A percentile compares a stretch with the other conserved stretches of the same genome.
phyloP scores from a whole-genome alignment of 2,329 filamentous ascomycete species.

The Cytospora piceae region DNA sequence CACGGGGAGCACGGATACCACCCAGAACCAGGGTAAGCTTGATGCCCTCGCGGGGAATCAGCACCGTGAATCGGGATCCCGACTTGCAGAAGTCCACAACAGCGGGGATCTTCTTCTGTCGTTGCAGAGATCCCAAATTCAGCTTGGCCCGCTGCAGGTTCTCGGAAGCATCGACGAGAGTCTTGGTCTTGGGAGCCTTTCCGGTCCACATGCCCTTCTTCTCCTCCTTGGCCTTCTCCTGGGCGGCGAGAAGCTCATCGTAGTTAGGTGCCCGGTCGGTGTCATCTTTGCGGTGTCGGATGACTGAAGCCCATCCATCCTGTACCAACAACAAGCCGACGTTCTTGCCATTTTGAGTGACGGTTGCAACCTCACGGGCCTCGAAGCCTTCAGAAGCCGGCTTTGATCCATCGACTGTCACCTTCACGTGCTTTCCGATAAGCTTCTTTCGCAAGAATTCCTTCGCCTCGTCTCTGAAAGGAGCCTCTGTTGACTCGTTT shows the following conservation, averaged over 20 bases:
- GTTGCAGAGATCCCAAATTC: slow-evolving; percentile 82
- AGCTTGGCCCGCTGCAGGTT: slow-evolving; percentile 94
- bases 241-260: slow-evolving; percentile 80
- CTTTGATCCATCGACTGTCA: slow-evolving; percentile 88
- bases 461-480: slow-evolving; percentile 91
- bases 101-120: slow-evolving; percentile 89
- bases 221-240: slow-evolving; percentile 81
- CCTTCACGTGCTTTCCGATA: slow-evolving; percentile 93
- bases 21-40: slow-evolving; percentile 95
- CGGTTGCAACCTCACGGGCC: slow-evolving; percentile 90
- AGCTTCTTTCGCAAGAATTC: slow-evolving; percentile 92
- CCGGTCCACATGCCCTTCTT: slow-evolving; percentile 94
- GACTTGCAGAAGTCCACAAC: slow-evolving; percentile 98
- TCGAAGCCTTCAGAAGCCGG: slow-evolving; percentile 89
- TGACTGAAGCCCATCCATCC: slow-evolving; percentile 89
- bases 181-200: slow-evolving; percentile 81
- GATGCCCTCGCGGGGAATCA: slow-evolving; percentile 89
- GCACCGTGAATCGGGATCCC: slow-evolving; percentile 89
- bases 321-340: slow-evolving; percentile 85
- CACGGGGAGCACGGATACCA: slow-evolving; percentile 87
- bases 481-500: slow-evolving; percentile 82
- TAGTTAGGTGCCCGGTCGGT: slow-evolving; percentile 93
- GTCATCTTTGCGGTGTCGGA: slow-evolving; percentile 93
- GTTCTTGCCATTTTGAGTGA: slow-evolving; percentile 84
- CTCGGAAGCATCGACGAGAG: slow-evolving; percentile 89